These are phyloP conservation scores for Clarireedia hainanense DNA, from an alignment of 2,329 filamentous ascomycete genomes.

Conservation along the genomic window DNA sequence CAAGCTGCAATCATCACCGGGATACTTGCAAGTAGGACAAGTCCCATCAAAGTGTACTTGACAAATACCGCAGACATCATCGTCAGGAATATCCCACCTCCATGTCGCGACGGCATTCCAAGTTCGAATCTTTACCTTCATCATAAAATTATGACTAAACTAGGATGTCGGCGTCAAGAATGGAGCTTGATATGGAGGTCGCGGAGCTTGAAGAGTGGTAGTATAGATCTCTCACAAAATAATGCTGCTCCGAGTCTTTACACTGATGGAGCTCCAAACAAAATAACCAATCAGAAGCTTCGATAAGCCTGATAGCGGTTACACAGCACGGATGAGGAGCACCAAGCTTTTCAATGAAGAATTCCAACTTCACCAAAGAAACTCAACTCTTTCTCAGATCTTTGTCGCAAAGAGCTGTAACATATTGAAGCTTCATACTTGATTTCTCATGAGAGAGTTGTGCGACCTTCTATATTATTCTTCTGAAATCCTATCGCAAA, in stretches of 20 bases:
- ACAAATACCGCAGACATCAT: conserved; percentile 97
- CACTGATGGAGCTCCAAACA: background rate
- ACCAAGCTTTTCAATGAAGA: background rate
- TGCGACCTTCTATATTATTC: background rate
- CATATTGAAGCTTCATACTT: background rate
- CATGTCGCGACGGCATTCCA: conserved; percentile 95
- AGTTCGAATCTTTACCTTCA: conserved; percentile 93
- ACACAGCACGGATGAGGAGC: background rate
- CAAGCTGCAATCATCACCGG: conserved; percentile 89
- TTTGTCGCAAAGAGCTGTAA: background rate
- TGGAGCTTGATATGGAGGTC: background rate
- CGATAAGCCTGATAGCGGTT: background rate
- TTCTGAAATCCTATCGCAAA: background rate
- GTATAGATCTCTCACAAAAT: background rate
- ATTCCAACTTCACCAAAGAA: too few relatives aligned
- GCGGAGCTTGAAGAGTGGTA: background rate
- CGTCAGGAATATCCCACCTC: conserved; percentile 95
- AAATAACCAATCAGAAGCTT: background rate
- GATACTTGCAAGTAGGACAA: conserved; percentile 96
- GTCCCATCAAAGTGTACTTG: conserved; percentile 97
- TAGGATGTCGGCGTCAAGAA: too few relatives aligned
- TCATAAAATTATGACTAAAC: conserved; percentile 32
- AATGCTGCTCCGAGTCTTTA: too few relatives aligned
- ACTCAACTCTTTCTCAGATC: too few relatives aligned
- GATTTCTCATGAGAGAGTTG: background rate